Evolutionary conservation across 495 filamentous ascomycete species (phyloP), one percentile per base, ranked within the genome.

Genomic region (Daldinia decipiens): DNA sequence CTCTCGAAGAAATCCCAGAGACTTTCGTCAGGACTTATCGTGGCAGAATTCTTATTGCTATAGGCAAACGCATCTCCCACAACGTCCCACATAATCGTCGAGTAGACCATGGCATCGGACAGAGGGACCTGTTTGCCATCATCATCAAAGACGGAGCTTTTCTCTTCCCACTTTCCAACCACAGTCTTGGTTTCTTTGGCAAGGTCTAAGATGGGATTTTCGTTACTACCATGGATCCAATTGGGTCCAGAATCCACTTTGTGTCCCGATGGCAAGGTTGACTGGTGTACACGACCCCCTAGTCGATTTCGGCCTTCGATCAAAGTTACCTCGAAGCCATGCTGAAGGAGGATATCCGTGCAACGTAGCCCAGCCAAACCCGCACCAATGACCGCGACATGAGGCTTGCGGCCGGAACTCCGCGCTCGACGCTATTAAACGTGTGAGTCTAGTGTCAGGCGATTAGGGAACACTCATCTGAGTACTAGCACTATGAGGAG

Each of bases 211-310:
- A 99, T 94, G 5, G 95, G 94, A 75, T 97, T 99, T 54, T 91
- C 80, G 1, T 89, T 85, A 0, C 91, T 91, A 38, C 95, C 95
- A 78, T 98, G 95, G 27, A 97, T 96, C 95, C 95, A 98, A 75
- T 98, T 98, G 6, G 95, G 90, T 5, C 95, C 95, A 21, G 93
- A 91, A 71, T 77, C 75, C 12, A 86, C 77, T n/a, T 83, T 65
- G 17, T 85, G 82, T 7, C 81, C 84, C 21, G 81, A 81, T 4
- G 83, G 79, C 0, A 87, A 74, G n/a, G 62, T 74, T 40, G 79
- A 73, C 69, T 87, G 86, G 53, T 81, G 79, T 79, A 97, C 87
- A 62, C 95, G 86, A 7, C 95, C 95, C 9, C 95, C 95, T 61
- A 97, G 79, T 31, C 95, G 86, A 80, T 94, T 83, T 61, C 95